Evolutionary conservation across 1,139 yeast species (phyloP), one percentile per base, ranked within the genome.

Genomic region (Candida gigantensis): DNA sequence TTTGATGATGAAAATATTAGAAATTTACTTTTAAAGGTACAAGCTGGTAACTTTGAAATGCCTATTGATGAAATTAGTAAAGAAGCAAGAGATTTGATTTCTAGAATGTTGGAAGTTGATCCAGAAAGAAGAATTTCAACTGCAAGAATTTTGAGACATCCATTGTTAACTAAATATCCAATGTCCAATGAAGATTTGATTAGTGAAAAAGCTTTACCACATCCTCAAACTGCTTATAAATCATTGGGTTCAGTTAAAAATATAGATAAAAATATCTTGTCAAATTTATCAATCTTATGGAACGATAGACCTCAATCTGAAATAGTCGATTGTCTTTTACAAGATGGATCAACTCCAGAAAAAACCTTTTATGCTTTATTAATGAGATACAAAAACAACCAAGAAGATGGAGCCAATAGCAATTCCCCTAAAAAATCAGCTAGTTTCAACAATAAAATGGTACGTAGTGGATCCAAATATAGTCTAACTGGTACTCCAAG

Each of bases 1-100:
- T 84, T 84, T 54, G 92, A 84, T 55, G 94, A 84, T 57, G 87
- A 84, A 49, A 83, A 81, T 51, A 84, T 84, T 46, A 74, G 89
- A 56, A 79, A 77, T 49, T 61, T 84, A 40, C 61, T 84, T 38
- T 55, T 83, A 39, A 84, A 84, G 55, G 95, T 84, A 13, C 92
- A 84, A 57, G 75, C 82, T 14, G 95, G 94, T 29, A 70, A 66
- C 38, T 84, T 74, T 53, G 85, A 79, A 46, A 81, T 84, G 84
- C 92, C 92, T 6, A 15, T 12, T 13, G 60, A 63, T n/a, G 77
- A 73, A 42, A 60, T 84, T 26, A 75, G 85, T 30, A 42, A 50
- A 7, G 90, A 84, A 49, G 90, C 94, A 3, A 70, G 68, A 47
- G 94, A 89, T 58, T 71, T 92, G 44, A 74, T 92, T 26, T 59